A percentile compares a stretch with the other conserved stretches of the same genome.
Conservation (phyloP, 768 basidiomycete genomes). For the Termitomyces sp. region DNA sequence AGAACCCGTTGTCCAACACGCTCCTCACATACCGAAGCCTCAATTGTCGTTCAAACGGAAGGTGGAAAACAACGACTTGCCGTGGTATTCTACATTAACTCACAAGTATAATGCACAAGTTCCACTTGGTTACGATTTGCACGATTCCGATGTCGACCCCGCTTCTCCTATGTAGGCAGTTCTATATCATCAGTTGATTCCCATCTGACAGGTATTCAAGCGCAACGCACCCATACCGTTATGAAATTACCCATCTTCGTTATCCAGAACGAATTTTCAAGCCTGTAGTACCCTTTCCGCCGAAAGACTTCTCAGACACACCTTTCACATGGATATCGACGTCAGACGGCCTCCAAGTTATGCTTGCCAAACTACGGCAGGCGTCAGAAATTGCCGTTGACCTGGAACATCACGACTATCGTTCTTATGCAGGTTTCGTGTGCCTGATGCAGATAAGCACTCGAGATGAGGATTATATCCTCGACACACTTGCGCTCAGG, state of each 20-base stretch:
- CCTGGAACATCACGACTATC: slow-evolving; percentile 88
- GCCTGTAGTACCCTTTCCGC: slow-evolving; percentile 41
- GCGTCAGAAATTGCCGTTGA: slow-evolving; percentile 87
- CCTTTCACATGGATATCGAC: slow-evolving; percentile 72
- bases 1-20: slow-evolving; percentile 67
- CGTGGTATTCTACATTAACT: slow-evolving; percentile 65
- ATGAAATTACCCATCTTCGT: slow-evolving; percentile 72
- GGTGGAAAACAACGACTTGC: slow-evolving; percentile 51
- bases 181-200: background rate
- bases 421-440: slow-evolving; percentile 81
- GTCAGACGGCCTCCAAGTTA: slow-evolving; percentile 42
- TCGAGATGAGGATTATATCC: slow-evolving; percentile 76
- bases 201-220: slow-evolving; percentile 17
- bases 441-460: slow-evolving; percentile 94
- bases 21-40: slow-evolving; percentile 73
- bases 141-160: slow-evolving; percentile 21
- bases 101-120: slow-evolving; percentile 84
- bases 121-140: slow-evolving; percentile 64
- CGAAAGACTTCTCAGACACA: slow-evolving; percentile 56
- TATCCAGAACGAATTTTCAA: slow-evolving; percentile 70
- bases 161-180: slow-evolving; percentile 24
- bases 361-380: slow-evolving; percentile 63
- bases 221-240: slow-evolving; percentile 71
- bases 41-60: slow-evolving; percentile 66
- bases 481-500: slow-evolving; percentile 75